These are phyloP conservation scores for Microcyclospora tardicrescens DNA, from an alignment of 2,329 filamentous ascomycete genomes.

Conservation along the genomic window DNA sequence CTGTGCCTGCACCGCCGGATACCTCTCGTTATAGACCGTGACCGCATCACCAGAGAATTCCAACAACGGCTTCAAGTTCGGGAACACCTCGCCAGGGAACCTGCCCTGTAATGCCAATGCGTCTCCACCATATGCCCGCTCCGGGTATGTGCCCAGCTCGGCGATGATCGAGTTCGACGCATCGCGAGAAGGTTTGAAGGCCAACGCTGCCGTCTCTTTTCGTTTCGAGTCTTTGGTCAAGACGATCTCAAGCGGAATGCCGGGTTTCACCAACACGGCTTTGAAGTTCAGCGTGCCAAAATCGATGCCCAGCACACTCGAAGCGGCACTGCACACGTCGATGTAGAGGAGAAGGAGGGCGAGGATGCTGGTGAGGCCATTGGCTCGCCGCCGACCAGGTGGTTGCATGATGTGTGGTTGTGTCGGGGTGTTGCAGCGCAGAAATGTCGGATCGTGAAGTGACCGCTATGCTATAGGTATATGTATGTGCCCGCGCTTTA, in stretches of 20 bases:
- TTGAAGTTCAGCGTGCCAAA: constrained; percentile 96
- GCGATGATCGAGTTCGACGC: constrained; percentile 42
- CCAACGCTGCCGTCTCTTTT: constrained; percentile 82
- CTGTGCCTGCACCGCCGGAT: constrained; percentile 65
- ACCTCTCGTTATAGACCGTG: constrained; percentile 57
- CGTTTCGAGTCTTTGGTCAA: constrained; percentile 94
- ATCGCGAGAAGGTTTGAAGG: constrained; percentile 74
- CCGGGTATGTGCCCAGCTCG: constrained; percentile 50
- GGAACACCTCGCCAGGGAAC: constrained; percentile 87
- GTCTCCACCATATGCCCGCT: constrained; percentile 84
- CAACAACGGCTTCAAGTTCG: constrained; percentile 84
- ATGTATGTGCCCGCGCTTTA: no score
- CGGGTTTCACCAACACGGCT: constrained; percentile 87
- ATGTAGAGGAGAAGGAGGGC: constrained; percentile 41
- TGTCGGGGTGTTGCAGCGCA: neutral
- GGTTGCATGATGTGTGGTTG: constrained; percentile 11
- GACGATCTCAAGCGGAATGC: constrained; percentile 93
- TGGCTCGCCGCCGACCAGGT: constrained; percentile 14
- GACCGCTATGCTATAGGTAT: no score
- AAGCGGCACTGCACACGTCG: constrained; percentile 46
- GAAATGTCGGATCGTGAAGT: no score
- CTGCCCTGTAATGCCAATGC: constrained; percentile 74
- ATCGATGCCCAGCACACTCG: constrained; percentile 83
- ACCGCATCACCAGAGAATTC: constrained; percentile 45
- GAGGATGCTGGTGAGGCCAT: constrained; percentile 10